phyloP scores from a whole-genome alignment of 257 asterid species.

The Capsicum pubescens region DNA sequence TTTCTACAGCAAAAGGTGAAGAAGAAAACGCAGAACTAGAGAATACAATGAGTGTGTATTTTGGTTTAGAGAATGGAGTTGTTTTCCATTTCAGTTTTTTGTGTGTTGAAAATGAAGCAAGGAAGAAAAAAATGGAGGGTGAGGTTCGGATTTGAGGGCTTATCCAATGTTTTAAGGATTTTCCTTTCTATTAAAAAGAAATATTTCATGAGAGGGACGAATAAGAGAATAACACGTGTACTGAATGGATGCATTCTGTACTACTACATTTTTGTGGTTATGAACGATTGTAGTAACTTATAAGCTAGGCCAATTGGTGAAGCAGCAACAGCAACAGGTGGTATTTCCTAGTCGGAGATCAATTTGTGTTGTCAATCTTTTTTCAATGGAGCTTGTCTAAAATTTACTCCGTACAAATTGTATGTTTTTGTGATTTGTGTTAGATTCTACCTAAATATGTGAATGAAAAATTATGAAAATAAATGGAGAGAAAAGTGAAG shows the following conservation, averaged over 20 bases:
- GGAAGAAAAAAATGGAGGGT: conserved; percentile 1
- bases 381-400: no score
- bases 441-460: no score
- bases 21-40: not conserved
- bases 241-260: not conserved
- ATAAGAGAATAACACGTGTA: not conserved
- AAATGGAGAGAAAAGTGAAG: no score
- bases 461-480: no score
- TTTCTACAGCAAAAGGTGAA: conserved; percentile 17
- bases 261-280: not conserved
- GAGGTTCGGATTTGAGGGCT: conserved; percentile 49
- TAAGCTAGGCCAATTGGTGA: not conserved
- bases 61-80: conserved; percentile 26
- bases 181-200: not conserved
- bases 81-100: conserved; percentile 29
- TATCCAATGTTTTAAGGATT: conserved; percentile 37
- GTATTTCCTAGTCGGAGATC: no score
- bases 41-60: not conserved
- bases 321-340: no score
- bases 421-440: no score
- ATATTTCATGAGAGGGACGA: not conserved
- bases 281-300: not conserved
- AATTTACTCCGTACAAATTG: no score
- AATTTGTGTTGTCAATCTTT: no score
- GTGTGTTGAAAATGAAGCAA: not conserved